Base-by-base conservation (phyloP, 2,329 filamentous ascomycete species). In the Sclerotinia minor region DNA sequence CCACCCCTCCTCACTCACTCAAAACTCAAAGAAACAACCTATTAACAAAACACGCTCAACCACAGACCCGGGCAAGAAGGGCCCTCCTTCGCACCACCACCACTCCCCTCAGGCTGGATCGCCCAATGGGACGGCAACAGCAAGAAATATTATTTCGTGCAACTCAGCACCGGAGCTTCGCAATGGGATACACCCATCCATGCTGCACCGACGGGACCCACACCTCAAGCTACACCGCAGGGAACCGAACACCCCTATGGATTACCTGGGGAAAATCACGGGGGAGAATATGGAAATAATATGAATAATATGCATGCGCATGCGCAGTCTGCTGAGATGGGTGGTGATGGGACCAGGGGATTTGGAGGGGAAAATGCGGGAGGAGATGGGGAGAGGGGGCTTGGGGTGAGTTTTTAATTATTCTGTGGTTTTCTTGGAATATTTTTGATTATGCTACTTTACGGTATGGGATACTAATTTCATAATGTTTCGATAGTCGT, bases 101-200 rank as follows among this genome's bases (percentile, higher is more conserved):
- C 81, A 58, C 82, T 89, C 64, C 87, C 87, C 61, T 79, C 85
- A 17, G 87, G 87, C 74, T 90, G 87, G 87, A 89, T 89, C 75
- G 86, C 87, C 68, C 87, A 90, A 79, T 90, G 87, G 87, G 87
- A 90, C 75, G 84, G 83, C 70, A 76, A 82, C 67, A 86, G 83
- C 77, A 84, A 82, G 77, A 89, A 89, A 77, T 90, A 89, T 77
- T 90, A 90, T 78, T 90, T 86, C 77, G 89, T 92, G 63, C 88
- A 91, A 78, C 84, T 92, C 66, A 88, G 87, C 65, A 91, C 89
- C 9, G 89, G 89, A 59, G 82, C 86, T 49, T 90, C 89, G 71
- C 89, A 91, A 78, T 92, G 89, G 89, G 89, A 91, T n/a, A 83
- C 85, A 44, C 89, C 89, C 44, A 91, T 86, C 19, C 82, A 86